phyloP scores from a whole-genome alignment of 2,329 filamentous ascomycete species.

The Xenoacremonium recifei region DNA sequence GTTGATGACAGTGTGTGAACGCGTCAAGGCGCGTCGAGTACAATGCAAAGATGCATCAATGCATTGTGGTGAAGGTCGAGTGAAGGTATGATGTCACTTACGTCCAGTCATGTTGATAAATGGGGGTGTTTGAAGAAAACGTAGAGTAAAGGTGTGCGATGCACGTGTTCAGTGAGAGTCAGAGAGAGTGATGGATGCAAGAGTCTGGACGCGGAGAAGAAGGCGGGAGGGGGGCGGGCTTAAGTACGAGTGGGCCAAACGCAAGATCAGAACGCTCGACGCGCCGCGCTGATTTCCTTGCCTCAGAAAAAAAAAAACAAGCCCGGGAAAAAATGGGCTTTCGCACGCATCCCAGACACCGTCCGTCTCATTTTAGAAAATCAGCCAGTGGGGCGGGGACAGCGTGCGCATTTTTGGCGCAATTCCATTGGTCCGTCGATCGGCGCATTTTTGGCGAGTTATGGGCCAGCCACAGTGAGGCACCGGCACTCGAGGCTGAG shows the following conservation, averaged over 20 bases:
- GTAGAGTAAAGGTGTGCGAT: slow-evolving; percentile 10
- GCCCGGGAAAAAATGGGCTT: too few relatives aligned
- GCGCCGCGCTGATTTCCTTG: too few relatives aligned
- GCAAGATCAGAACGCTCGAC: slow-evolving; percentile 34
- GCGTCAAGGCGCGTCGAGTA: slow-evolving; percentile 2
- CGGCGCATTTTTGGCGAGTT: too few relatives aligned
- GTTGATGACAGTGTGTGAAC: neutral
- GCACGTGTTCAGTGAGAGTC: slow-evolving; percentile 3
- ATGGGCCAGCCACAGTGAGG: neutral
- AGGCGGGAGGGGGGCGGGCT: slow-evolving; percentile 31
- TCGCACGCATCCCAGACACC: too few relatives aligned
- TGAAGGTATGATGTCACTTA: slow-evolving; percentile 44
- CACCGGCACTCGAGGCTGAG: too few relatives aligned
- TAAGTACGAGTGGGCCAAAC: slow-evolving; percentile 39
- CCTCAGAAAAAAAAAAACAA: slow-evolving; percentile 18
- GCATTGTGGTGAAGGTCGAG: neutral
- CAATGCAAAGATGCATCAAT: neutral
- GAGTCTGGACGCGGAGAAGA: slow-evolving; percentile 11
- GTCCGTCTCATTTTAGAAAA: too few relatives aligned
- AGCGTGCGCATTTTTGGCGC: neutral
- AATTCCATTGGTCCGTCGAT: neutral
- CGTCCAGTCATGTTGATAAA: slow-evolving; percentile 66
- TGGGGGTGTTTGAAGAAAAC: slow-evolving; percentile 16
- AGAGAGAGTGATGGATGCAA: slow-evolving; percentile 11
- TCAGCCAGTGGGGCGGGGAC: neutral